Evolutionary conservation across 1,284 basidiomycete species (phyloP), one percentile per base, ranked within the genome.

Genomic region (Leccinum olivaceoglutinosum): DNA sequence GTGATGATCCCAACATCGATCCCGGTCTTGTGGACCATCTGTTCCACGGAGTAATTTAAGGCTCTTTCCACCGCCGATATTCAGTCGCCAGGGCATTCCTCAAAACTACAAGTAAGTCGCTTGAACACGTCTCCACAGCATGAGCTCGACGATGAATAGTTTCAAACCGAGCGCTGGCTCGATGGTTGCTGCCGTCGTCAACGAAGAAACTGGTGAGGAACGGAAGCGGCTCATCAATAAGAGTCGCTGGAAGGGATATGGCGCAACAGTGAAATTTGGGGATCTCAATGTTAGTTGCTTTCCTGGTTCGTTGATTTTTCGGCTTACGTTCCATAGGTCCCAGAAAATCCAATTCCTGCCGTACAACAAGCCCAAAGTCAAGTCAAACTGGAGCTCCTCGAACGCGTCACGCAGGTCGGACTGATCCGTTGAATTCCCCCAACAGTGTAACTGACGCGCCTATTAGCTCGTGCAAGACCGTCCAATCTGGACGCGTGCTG

Each of bases 401-500:
- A 82, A 36, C 82, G 80, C 65, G 72, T 94, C n/a, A 75, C 82
- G 67, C 77, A 82, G 73, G 90, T 91, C 57, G 49, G 79, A 39
- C 5, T 39, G 49, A 38, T n/a, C 34, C 12, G 16, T 49, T 61
- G n/a, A 46, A 14, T 44, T n/a, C 6, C 55, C 62, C 29, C 41
- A 46, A 64, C 3, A 34, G 59, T 49, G 29, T 53, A 14, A 57
- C 38, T 65, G 34, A 67, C 14, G 41, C 58, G 39, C 53, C 39
- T 57, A 38, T 21, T 64, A 91, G 89, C 76, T 85, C 32, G 89
- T 92, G 66, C 76, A 80, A 54, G 78, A 89, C 64, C 83, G 96
- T 25, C 94, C 96, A 0, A 80, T 97, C 18, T 99, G 96, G 96
- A 91, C 92, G 1, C 84, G 95, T 12, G 81, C 85, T 61, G 91